Evolutionary conservation across 2,329 filamentous ascomycete genomes (phyloP).

Genomic region (Fusarium sp.): DNA sequence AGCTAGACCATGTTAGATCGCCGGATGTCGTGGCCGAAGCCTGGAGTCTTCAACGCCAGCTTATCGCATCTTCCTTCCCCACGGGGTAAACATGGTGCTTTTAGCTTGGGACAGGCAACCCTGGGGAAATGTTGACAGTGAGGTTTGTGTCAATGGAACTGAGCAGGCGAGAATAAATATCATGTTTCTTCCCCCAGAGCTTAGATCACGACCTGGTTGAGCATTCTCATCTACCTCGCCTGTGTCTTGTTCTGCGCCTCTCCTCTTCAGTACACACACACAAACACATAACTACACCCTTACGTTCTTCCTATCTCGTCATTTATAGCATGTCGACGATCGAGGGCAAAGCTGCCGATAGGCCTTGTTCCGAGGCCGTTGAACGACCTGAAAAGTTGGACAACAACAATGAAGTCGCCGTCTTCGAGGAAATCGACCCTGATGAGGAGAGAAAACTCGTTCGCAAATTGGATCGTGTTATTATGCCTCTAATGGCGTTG

Average conservation of each 20-base stretch:
- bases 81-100: constrained; percentile 6
- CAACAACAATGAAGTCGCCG: constrained; percentile 21
- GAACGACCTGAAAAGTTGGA: constrained; percentile 15
- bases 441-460: constrained; percentile 36
- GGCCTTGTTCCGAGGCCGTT: constrained; percentile 3
- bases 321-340: constrained; percentile 11
- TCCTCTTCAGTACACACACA: too few species aligned
- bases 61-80: constrained; percentile 1
- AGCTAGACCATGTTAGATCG: background rate
- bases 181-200: too few species aligned
- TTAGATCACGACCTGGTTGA: too few species aligned
- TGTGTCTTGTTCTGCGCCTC: too few species aligned
- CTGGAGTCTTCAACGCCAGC: background rate
- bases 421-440: constrained; percentile 37
- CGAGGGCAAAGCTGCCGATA: background rate
- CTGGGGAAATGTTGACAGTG: background rate
- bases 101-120: background rate
- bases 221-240: too few species aligned
- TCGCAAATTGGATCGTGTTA: constrained; percentile 31
- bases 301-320: too few species aligned
- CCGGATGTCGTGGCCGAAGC: constrained; percentile 17
- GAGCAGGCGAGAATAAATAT: too few species aligned
- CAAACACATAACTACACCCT: too few species aligned
- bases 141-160: too few species aligned
- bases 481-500: constrained; percentile 40